Base-by-base conservation (phyloP, 23 red algal genomes). In the Cyanidium caldarium region DNA sequence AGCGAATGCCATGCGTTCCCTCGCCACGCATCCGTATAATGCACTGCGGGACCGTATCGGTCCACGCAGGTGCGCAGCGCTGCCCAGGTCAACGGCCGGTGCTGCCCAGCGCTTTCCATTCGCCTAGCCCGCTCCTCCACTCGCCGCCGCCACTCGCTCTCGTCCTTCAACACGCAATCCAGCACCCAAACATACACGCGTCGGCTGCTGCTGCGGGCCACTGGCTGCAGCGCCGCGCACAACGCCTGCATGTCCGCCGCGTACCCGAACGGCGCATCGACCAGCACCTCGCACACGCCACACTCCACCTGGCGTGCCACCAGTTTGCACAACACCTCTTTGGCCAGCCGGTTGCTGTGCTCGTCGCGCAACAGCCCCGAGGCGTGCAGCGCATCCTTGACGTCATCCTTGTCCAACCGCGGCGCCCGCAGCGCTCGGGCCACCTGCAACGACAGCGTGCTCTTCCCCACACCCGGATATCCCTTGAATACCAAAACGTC, bases 401-500 rank as follows among this genome's bases (percentile, higher is more conserved):
- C 19, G 23, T 61, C 51, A 28, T 61, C 51, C 51, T 61, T 61
- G 51, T 61, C 51, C 19, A 61, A 61, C n/a, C 51, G 51, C 51
- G 51, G 51, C 23, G 51, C 51, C 7, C 13, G 19, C 3, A 61
- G 51, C 7, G n/a, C n/a, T 25, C 31, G 7, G 7, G 51, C 51
- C 21, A 61, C 21, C 23, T 16, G n/a, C 5, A 16, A 5, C 13
- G 51, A 61, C 23, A 61, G 51, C 21, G 51, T 61, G 7, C n/a
- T 61, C 23, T 61, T 61, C 51, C 51, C 51, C 7, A 61, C 51
- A 21, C 51, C 51, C 7, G 51, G 51, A 61, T 28, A 61, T 5
- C 51, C 51, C 31, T 61, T 61, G 51, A 61, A 61, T 25, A 61
- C 51, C 51, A 61, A 25, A 25, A 61, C 51, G n/a, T n/a, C n/a